These are phyloP conservation scores for Saitozyma sp. DNA, from an alignment of 768 basidiomycete genomes.

Conservation along the genomic window DNA sequence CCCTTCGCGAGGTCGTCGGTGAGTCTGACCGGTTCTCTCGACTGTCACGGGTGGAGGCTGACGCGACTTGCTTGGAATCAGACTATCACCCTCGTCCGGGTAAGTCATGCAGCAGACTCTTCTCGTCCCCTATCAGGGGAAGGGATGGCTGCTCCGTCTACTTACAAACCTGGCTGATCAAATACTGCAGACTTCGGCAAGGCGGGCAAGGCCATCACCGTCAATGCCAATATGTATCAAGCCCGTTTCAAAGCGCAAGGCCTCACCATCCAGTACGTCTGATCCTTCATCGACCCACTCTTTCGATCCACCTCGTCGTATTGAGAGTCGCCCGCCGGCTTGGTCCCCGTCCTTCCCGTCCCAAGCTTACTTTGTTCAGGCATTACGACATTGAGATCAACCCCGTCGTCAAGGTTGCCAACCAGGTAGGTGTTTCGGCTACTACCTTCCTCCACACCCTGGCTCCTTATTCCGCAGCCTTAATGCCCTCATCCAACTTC, in stretches of 20 bases:
- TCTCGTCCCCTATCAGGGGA: not conserved
- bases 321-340: not conserved
- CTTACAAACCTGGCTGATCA: not conserved
- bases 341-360: constrained; percentile 2
- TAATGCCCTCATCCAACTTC: not conserved
- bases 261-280: constrained; percentile 20
- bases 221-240: constrained; percentile 44
- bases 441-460: too few species aligned
- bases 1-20: constrained; percentile 14
- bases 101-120: not conserved
- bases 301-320: not conserved
- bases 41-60: not conserved
- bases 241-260: constrained; percentile 40
- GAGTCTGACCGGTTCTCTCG: constrained; percentile 1
- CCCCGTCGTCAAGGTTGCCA: constrained; percentile 49
- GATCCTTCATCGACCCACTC: not conserved
- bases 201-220: constrained; percentile 31
- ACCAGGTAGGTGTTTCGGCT: constrained; percentile 28
- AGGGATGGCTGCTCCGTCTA: too few species aligned
- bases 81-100: constrained; percentile 19
- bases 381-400: constrained; percentile 52
- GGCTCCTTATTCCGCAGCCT: too few species aligned
- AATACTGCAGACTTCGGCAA: constrained; percentile 31
- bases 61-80: constrained; percentile 4
- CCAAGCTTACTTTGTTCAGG: constrained; percentile 11